A percentile compares a stretch with the other conserved stretches of the same genome.
These are phyloP conservation scores for Raffaelea deltoideospora DNA, from an alignment of 2,329 filamentous ascomycete species.

Conservation along the genomic window DNA sequence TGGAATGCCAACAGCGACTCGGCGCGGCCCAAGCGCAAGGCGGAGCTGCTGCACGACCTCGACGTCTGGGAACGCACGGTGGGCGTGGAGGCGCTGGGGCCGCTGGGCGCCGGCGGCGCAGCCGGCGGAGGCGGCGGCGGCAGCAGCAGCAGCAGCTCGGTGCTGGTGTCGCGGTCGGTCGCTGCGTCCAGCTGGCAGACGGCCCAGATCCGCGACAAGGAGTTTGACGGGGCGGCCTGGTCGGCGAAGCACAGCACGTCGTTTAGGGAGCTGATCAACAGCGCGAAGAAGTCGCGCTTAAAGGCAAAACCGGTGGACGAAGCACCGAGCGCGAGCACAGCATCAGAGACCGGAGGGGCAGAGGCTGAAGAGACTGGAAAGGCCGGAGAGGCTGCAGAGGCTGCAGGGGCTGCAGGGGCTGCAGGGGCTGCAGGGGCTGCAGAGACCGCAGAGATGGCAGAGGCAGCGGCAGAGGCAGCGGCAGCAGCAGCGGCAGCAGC, in stretches of 20 bases:
- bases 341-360: no score
- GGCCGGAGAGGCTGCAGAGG: no score
- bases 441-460: no score
- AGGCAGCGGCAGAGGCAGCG: not conserved
- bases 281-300: conserved; percentile 45
- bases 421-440: no score
- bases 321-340: not conserved
- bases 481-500: not conserved
- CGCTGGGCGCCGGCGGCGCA: conserved; percentile 12
- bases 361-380: no score
- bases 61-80: conserved; percentile 79
- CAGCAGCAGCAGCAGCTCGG: not conserved
- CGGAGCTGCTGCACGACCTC: conserved; percentile 62
- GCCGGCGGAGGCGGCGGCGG: conserved; percentile 13
- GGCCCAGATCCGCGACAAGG: conserved; percentile 62
- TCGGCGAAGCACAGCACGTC: conserved; percentile 54
- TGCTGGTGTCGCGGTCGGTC: conserved; percentile 3
- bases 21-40: conserved; percentile 50
- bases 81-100: conserved; percentile 30
- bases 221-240: conserved; percentile 73
- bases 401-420: no score
- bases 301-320: conserved; percentile 13
- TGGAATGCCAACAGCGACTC: conserved; percentile 98
- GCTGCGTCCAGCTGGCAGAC: conserved; percentile 14
- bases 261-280: conserved; percentile 67